Conservation (phyloP, 441 rosid species). For the Erysimum pusillum region DNA sequence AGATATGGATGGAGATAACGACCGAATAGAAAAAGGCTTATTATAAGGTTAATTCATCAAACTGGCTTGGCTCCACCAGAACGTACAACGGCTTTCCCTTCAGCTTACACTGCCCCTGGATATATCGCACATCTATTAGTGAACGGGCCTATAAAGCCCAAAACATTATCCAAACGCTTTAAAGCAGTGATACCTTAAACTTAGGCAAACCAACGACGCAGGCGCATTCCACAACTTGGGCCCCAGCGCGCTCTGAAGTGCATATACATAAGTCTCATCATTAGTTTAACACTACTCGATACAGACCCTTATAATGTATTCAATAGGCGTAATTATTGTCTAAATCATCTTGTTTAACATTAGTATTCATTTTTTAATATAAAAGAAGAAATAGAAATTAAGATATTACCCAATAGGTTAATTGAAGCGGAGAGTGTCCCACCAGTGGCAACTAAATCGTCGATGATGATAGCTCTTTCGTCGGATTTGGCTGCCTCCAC, state of each 20-base stretch:
- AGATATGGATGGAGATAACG: constrained; percentile 4
- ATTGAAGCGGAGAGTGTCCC: constrained; percentile 89
- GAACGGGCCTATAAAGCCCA: neutral
- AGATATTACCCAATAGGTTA: constrained; percentile 66
- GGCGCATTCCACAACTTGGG: constrained; percentile 83
- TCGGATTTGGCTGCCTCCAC: constrained; percentile 68
- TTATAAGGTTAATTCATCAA: constrained; percentile 13
- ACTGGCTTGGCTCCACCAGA: constrained; percentile 64
- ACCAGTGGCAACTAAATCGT: constrained; percentile 89
- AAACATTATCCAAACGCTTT: neutral
- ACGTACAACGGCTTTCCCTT: constrained; percentile 82
- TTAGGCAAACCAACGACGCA: constrained; percentile 83
- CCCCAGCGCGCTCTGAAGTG: constrained; percentile 70
- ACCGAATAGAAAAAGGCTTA: neutral
- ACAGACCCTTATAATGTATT: too few relatives aligned
- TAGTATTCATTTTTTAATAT: neutral
- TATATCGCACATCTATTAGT: neutral
- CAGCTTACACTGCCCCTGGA: constrained; percentile 67
- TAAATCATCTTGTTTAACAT: neutral
- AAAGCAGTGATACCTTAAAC: constrained; percentile 46
- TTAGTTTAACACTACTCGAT: neutral
- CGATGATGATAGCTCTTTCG: constrained; percentile 72
- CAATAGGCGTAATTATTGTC: too few relatives aligned
- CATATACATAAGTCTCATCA: neutral
- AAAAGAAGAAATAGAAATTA: too few relatives aligned